A percentile compares a stretch with the other conserved stretches of the same genome.
These are phyloP conservation scores for Gentiana dahurica DNA, from an alignment of 257 asterid species.

Conservation along the genomic window DNA sequence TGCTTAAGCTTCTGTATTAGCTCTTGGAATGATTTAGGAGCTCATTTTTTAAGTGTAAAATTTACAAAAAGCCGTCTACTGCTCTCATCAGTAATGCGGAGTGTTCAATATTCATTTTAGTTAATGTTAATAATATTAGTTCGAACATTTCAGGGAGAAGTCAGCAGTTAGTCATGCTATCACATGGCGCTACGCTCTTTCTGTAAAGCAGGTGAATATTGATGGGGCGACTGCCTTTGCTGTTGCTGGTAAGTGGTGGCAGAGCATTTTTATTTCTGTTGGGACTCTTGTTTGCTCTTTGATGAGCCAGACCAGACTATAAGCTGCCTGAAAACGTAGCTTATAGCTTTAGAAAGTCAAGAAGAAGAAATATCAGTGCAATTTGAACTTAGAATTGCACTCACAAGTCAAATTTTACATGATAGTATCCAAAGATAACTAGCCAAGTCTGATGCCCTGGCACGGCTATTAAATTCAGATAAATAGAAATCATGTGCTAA, in stretches of 20 bases:
- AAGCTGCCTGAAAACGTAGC: not conserved
- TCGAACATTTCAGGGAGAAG: conserved; percentile 49
- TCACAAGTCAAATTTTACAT: too few relatives aligned
- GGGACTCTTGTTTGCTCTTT: not conserved
- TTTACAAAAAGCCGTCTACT: too few relatives aligned
- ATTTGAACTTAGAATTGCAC: too few relatives aligned
- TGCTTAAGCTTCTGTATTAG: too few relatives aligned
- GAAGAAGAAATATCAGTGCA: too few relatives aligned
- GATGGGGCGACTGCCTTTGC: conserved; percentile 70
- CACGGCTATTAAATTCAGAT: too few relatives aligned
- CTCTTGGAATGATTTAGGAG: too few relatives aligned
- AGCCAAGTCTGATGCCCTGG: too few relatives aligned
- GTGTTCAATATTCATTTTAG: not conserved
- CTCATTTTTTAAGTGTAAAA: too few relatives aligned
- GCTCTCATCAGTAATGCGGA: too few relatives aligned
- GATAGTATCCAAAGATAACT: not conserved
- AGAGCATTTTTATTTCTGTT: conserved; percentile 3
- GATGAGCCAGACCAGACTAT: not conserved
- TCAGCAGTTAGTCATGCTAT: conserved; percentile 87
- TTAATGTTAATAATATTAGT: not conserved
- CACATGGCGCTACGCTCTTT: conserved; percentile 51
- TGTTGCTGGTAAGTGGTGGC: conserved; percentile 58
- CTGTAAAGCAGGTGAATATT: conserved; percentile 60
- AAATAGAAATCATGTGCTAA: too few relatives aligned
- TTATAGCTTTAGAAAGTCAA: too few relatives aligned